Base-by-base conservation (phyloP, 2,329 filamentous ascomycete species). In the Talaromyces sp. region DNA sequence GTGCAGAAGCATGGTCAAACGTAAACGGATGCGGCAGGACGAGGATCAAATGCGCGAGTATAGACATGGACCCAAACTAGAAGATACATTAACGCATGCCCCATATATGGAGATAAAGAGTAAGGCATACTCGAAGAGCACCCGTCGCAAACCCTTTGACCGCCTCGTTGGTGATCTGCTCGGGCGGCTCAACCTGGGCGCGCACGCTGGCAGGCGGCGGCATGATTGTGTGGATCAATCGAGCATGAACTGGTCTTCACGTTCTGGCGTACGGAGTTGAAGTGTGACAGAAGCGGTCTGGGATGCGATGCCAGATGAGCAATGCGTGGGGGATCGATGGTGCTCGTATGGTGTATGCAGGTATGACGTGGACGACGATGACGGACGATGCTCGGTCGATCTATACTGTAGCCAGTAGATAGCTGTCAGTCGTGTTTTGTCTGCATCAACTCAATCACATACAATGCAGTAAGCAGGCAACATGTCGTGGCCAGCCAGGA, bases 1-100 rank as follows among this genome's bases (percentile, higher is more conserved):
- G 67, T 1, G 72, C 62, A 54, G 69, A 64, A n/a, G 70, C 64
- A 2, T 67, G 61, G 41, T 72, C 66, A 64, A 77, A 77, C 58
- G 70, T 73, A 61, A 77, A 75, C 2, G 75, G 75, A 61, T 77
- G 75, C 24, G 75, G 75, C 54, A 76, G 70, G 57, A 68, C 71
- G 62, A 80, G 66, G 60, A 78, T 75, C 69, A 79, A 72, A 65
- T 80, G 77, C 2, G 75, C 73, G 26, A 78, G 66, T 59, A 80
- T 74, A n/a, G 76, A 78, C 60, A 79, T 73, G 32, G 75, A 74
- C 63, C 76, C 76, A 65, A 77, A 80, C 75, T 77, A 35, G 12
- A 5, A 38, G 35, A 38, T 5, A n/a, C 5, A 9, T 38, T 14
- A 38, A 38, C 35, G n/a, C 14, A n/a, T 7, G 17, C 32, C 14